Base-by-base conservation (phyloP, 23 red algal species). In the Gracilaria gracilis region DNA sequence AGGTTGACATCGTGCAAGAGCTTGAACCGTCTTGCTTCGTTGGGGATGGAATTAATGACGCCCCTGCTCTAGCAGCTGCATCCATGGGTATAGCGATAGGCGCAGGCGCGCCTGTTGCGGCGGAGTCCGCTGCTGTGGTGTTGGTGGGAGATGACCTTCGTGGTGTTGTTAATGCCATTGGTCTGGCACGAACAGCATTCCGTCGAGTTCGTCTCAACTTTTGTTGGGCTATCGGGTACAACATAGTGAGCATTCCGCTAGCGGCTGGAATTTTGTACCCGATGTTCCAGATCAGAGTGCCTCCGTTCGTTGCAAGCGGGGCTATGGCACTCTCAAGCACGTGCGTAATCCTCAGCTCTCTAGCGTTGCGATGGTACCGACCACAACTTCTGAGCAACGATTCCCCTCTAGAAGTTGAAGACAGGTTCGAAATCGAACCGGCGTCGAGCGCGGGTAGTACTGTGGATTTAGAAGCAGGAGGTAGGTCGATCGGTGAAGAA, bases 21-120 rank as follows among this genome's bases (percentile, higher is more conserved):
- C 49, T 67, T 42, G 71, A 65, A 67, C 67, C 53, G 39, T 61
- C 46, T 57, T 42, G 74, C 81, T 95, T 99, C 44, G 92, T 96
- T 57, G 97, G 97, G 15, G 97, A 99, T 76, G 97, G 97, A 20
- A 86, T 99, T 51, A 99, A 99, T 31, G 97, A 99, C 66, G 97
- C 87, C 32, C 82, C 93, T 28, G 97, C 97, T 9, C 79, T 99
- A n/a, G 91, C 97, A 11, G 87, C 86, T 33, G 93, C 97, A 9
- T 83, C 84, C 66, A 90, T 99, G 25, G 97, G 97, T 21, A 67
- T 99, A 3, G 93, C 97, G 25, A 96, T 99, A 29, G 97, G 93
- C 16, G 75, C 80, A 2, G 95, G 95, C 17, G 80, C 53, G 33
- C 90, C 93, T 13, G 51, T 99, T 28, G 94, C 97, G 0, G 81